Base-by-base conservation (phyloP, 441 rosid species). In the Gossypium gossypioides region DNA sequence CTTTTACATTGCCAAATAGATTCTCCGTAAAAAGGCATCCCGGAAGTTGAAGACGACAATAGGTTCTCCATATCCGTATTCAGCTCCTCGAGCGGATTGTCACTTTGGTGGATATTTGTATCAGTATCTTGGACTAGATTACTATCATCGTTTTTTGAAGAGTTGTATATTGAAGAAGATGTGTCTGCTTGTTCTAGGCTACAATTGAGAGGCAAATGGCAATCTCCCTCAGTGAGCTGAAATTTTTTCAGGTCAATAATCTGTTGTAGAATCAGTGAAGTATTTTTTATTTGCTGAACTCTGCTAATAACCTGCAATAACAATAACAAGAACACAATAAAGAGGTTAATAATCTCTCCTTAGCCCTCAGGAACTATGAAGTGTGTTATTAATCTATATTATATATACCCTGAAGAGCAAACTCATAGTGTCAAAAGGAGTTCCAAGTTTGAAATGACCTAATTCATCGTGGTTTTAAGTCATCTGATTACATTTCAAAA, bases 1-100 rank as follows among this genome's bases (percentile, higher is more conserved):
- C 86, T 89, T 82, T 78, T 91, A 77, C 82, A 77, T 71, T 89
- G 96, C 94, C 93, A 91, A 72, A 85, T 82, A 46, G 91, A 81
- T 71, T 87, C 89, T 75, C 88, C 88, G 4, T 72, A 74, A 72
- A 80, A 58, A 63, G 76, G 76, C 66, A 79, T 82, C 69, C 83
- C 83, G 66, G 77, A 80, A 60, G 78, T 76, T 37, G 87, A 80
- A 70, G 90, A 74, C 0, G 86, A 83, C 0, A 89, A 83, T 69
- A 82, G 54, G 60, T 78, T 75, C 68, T 81, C 92, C 21, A 78
- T 69, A 13, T 85, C 90, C 25, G 72, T 76, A 74, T 83, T 78
- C 48, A 83, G 74, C 57, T 83, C 91, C 55, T 79, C 75, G 66
- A 71, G 74, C 32, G 55, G 63, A 69, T 19, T 77, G 6, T 77